These are phyloP conservation scores for Cladobotryum protrusum DNA, from an alignment of 2,329 filamentous ascomycete species.

Conservation along the genomic window DNA sequence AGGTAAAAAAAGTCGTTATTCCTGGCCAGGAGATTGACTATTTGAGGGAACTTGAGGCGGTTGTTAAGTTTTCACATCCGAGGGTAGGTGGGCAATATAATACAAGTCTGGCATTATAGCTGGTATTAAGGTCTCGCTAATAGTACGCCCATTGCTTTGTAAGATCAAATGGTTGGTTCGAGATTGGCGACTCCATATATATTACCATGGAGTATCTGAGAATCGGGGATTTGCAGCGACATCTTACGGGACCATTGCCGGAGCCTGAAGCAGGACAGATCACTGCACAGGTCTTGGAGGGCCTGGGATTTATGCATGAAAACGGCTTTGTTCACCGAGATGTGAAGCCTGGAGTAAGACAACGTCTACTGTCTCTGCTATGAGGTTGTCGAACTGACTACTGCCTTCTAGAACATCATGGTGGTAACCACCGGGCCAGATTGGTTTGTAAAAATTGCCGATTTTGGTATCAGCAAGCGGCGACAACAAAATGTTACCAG, in stretches of 20 bases:
- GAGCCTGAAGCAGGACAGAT: background rate
- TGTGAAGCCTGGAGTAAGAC: slow-evolving; percentile 9
- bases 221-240: background rate
- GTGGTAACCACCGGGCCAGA: slow-evolving; percentile 12
- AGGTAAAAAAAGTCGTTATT: background rate
- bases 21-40: background rate
- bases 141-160: background rate
- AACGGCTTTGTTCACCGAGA: slow-evolving; percentile 17
- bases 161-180: background rate
- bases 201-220: background rate
- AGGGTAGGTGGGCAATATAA: background rate
- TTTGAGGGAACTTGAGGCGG: background rate
- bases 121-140: background rate
- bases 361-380: background rate
- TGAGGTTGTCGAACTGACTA: slow-evolving; percentile 1
- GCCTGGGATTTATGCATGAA: slow-evolving; percentile 14
- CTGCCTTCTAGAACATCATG: slow-evolving; percentile 12
- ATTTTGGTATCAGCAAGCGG: slow-evolving; percentile 12
- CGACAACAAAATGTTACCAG: slow-evolving; percentile 2
- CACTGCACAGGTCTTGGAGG: slow-evolving; percentile 12
- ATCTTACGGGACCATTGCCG: background rate
- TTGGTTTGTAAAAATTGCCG: slow-evolving; percentile 15
- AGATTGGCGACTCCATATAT: background rate
- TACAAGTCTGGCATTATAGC: background rate
- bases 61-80: background rate